Percentiles rank a stretch among this genome's conserved stretches.
These are phyloP conservation scores for Xerocomus brunneocitrinus DNA, from an alignment of 768 basidiomycete species.

Conservation along the genomic window DNA sequence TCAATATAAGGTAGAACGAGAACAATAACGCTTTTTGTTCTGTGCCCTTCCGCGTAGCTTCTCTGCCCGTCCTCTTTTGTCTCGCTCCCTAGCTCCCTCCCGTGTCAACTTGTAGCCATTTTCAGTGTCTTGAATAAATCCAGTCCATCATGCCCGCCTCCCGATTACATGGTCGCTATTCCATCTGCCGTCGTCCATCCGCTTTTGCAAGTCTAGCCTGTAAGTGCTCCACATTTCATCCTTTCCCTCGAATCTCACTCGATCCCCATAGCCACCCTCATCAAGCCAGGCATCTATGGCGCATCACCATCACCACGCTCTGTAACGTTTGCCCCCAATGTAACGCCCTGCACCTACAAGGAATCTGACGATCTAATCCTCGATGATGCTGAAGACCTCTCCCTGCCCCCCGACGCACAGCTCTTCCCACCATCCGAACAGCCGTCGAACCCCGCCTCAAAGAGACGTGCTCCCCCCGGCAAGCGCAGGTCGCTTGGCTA, in stretches of 20 bases:
- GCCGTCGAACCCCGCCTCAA: slow-evolving; percentile 36
- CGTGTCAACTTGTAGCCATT: not conserved
- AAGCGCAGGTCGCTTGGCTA: slow-evolving; percentile 57
- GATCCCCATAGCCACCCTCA: slow-evolving; percentile 30
- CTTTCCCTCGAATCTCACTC: not conserved
- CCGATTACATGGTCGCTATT: slow-evolving; percentile 22
- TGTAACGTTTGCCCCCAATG: slow-evolving; percentile 61
- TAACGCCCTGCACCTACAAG: slow-evolving; percentile 51
- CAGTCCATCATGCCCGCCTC: slow-evolving; percentile 13
- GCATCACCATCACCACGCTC: slow-evolving; percentile 39
- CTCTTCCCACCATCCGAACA: slow-evolving; percentile 53
- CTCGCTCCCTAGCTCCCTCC: slow-evolving; percentile 10
- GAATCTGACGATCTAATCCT: slow-evolving; percentile 31
- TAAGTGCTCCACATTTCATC: not conserved
- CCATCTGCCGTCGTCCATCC: slow-evolving; percentile 40
- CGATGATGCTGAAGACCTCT: slow-evolving; percentile 24
- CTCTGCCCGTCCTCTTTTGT: too few species aligned
- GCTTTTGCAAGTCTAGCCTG: slow-evolving; percentile 27
- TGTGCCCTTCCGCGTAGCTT: not conserved
- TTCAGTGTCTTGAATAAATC: not conserved
- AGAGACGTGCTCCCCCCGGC: slow-evolving; percentile 52
- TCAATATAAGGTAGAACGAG: slow-evolving; percentile 21
- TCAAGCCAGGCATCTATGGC: slow-evolving; percentile 54
- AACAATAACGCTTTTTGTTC: slow-evolving; percentile 27
- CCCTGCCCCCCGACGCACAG: slow-evolving; percentile 31